Base-by-base conservation (phyloP, 129 eudicot species). In the Escallonia herrerae region DNA sequence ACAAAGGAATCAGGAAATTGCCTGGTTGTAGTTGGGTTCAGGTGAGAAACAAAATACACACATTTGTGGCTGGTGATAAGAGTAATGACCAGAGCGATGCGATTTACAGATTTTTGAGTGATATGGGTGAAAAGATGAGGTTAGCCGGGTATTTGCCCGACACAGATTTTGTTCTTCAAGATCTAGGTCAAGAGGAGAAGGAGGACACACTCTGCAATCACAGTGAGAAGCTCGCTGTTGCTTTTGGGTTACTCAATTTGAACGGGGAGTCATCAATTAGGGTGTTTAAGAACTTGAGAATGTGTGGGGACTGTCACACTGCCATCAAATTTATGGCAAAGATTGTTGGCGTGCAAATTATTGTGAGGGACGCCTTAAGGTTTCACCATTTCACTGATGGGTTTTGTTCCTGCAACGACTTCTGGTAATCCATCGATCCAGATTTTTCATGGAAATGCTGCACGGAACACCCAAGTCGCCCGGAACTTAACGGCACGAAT, bases 11-110 rank as follows among this genome's bases (percentile, higher is more conserved):
- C 62, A 85, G 64, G 77, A 89, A 89, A 81, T 75, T 72, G 61
- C 90, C 95, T 13, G 96, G 96, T 74, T 89, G 85, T 72, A 89
- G 96, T 71, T 86, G 96, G 96, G 79, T 89, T 64, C 87, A 74
- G 68, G 87, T 85, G 56, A 86, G 71, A 63, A 82, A 83, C 64
- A 86, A 74, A 72, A 82, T 86, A 48, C 82, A 82, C 64, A 86
- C 84, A 55, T 89, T 89, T 79, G 82, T 79, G 40, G 96, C 77
- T 74, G 90, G 87, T 54, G 95, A 89, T 56, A 78, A 76, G 71
- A 78, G 67, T 60, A 85, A 83, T 47, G 80, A 78, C 46, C 65
- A 76, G 58, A 85, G 84, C 74, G 72, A 72, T 45, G 76, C 66
- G 22, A 83, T 85, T 50, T 76, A 81, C 69, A 81, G 64, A 55